Evolutionary conservation across 768 basidiomycete genomes (phyloP), one percentile per base, ranked within the genome.

Genomic region (Amanita pseudoporphyria): DNA sequence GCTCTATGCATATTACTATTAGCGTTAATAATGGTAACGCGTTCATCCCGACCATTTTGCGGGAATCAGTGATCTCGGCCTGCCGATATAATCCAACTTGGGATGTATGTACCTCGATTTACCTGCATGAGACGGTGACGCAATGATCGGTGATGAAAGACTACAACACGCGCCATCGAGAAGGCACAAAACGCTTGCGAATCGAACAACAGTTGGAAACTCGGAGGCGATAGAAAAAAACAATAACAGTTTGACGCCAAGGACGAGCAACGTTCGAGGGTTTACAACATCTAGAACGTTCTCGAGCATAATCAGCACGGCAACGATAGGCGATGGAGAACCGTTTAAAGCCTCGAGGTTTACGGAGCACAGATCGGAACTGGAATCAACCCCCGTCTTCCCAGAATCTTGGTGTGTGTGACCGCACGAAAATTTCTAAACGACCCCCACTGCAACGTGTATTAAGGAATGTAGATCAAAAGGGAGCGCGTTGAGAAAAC

Each of bases 341-440:
- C n/a, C n/a, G n/a, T n/a, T n/a, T n/a, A n/a, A 26, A 6, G 41
- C 26, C 28, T 43, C 41, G 41, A 43, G 6, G 41, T 43, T 16
- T 28, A 43, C 41, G 41, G 41, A 43, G 41, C 41, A 28, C 24
- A 42, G 22, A 22, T 19, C 12, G 40, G 41, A 42, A 26, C 41
- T 22, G 40, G 40, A 14, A 41, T 6, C 40, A 6, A 10, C 12
- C 36, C n/a, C n/a, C 6, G 9, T 13, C 13, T 43, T 43, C 41
- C 41, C 41, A 43, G 28, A n/a, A 22, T 42, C n/a, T n/a, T n/a
- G n/a, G n/a, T 12, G 40, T 42, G 40, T 26, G 40, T 42, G 40
- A 22, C 9, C n/a, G 41, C 22, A 42, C 10, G 9, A 28, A 42
- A 26, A 13, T 28, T 41, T 41, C 24, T 5, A 1, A 42, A 28